Conservation (phyloP, 2,329 filamentous ascomycete genomes). For the Diaporthe sp. region DNA sequence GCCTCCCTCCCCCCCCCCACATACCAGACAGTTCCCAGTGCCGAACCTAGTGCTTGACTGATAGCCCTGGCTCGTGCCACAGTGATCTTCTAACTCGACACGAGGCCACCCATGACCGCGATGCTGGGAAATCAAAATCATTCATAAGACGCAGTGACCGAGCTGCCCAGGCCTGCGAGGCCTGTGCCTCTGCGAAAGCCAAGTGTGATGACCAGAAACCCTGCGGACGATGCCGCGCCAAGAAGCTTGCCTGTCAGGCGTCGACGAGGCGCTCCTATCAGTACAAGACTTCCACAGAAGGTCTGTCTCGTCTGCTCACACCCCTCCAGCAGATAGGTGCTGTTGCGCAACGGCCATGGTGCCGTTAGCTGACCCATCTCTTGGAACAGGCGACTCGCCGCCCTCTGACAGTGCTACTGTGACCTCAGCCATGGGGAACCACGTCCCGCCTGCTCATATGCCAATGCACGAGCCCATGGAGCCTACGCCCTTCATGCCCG, state of each 20-base stretch:
- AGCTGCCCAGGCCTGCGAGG: constrained; percentile 42
- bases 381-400: constrained; percentile 15
- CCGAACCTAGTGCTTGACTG: not conserved
- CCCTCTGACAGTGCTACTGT: constrained; percentile 1
- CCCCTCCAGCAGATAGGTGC: not conserved
- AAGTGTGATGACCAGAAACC: constrained; percentile 45
- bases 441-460: constrained; percentile 3
- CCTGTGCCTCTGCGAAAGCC: constrained; percentile 43
- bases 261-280: constrained; percentile 35
- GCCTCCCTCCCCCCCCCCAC: not conserved
- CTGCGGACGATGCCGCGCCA: constrained; percentile 41
- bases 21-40: not conserved
- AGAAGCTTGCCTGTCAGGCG: constrained; percentile 40
- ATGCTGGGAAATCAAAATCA: constrained; percentile 40
- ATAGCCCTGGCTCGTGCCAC: not conserved
- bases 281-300: constrained; percentile 37
- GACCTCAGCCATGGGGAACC: constrained; percentile 7
- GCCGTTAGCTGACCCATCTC: constrained; percentile 8
- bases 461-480: constrained; percentile 12
- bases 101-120: constrained; percentile 44
- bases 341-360: constrained; percentile 10
- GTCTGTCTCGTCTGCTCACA: constrained; percentile 18
- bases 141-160: constrained; percentile 43
- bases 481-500: constrained; percentile 24
- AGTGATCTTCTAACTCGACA: constrained; percentile 44